Conservation (phyloP, 805 yeast genomes). For the Metschnikowia continentalis region DNA sequence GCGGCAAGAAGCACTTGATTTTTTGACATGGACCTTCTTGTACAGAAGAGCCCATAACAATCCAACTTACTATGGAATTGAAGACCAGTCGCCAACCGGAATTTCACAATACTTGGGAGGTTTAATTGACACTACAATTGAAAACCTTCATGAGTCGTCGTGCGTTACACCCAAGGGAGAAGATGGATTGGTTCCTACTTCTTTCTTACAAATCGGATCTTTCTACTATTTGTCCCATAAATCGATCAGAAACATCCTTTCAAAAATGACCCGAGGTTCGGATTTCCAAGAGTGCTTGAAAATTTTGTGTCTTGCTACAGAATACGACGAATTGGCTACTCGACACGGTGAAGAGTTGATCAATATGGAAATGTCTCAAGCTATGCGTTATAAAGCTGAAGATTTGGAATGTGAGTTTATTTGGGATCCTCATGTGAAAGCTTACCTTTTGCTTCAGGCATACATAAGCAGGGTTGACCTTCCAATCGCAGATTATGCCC, state of each 20-base stretch:
- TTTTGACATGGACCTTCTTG: slow-evolving; percentile 71
- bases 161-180: slow-evolving; percentile 56
- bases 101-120: slow-evolving; percentile 54
- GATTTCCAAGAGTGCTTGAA: slow-evolving; percentile 61
- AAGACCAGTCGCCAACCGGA: slow-evolving; percentile 54
- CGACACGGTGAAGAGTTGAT: slow-evolving; percentile 88
- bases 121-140: slow-evolving; percentile 66
- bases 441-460: slow-evolving; percentile 69
- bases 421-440: slow-evolving; percentile 87
- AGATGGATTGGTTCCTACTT: slow-evolving; percentile 60
- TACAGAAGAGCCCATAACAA: slow-evolving; percentile 72
- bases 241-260: slow-evolving; percentile 57
- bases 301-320: slow-evolving; percentile 60
- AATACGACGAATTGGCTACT: slow-evolving; percentile 84
- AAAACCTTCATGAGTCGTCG: slow-evolving; percentile 63
- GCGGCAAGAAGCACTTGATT: slow-evolving; percentile 69
- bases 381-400: slow-evolving; percentile 57
- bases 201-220: slow-evolving; percentile 79
- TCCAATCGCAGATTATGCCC: slow-evolving; percentile 93
- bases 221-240: slow-evolving; percentile 90
- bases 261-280: slow-evolving; percentile 7
- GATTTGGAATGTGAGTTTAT: slow-evolving; percentile 57
- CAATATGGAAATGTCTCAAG: slow-evolving; percentile 48
- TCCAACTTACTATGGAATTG: slow-evolving; percentile 73
- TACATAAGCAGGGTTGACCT: slow-evolving; percentile 66